Percentiles rank a stretch among this genome's conserved stretches.
phyloP scores from a whole-genome alignment of 1,284 basidiomycete species.

The Ustilago trichophora region DNA sequence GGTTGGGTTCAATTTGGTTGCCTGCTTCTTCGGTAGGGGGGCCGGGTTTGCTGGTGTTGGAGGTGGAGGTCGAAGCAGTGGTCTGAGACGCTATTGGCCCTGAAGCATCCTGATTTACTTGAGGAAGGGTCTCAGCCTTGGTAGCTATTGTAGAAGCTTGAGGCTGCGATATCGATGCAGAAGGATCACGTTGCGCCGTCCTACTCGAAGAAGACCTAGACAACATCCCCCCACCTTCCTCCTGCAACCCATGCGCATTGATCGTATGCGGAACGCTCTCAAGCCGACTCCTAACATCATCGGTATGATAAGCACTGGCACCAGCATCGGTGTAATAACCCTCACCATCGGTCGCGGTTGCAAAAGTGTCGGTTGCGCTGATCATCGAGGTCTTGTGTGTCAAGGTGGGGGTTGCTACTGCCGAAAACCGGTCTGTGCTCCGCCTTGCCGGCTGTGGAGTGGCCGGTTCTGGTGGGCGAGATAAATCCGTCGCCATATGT shows the following conservation, averaged over 20 bases:
- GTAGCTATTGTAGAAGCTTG: neutral
- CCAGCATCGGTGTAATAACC: constrained; percentile 38
- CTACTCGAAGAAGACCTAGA: constrained; percentile 12
- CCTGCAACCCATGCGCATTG: constrained; percentile 3
- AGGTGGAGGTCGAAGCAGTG: neutral
- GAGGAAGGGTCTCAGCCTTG: neutral
- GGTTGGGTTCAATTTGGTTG: constrained; percentile 16
- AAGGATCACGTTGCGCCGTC: constrained; percentile 4
- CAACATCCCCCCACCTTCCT: neutral
- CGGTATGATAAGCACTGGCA: constrained; percentile 12
- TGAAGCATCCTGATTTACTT: neutral
- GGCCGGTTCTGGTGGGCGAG: neutral
- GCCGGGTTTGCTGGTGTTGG: constrained; percentile 1
- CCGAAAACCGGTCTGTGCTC: constrained; percentile 7
- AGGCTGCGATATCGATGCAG: neutral
- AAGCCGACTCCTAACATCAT: constrained; percentile 8
- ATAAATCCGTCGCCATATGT: too few relatives aligned
- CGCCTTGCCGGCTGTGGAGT: neutral
- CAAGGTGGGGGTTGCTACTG: constrained; percentile 18
- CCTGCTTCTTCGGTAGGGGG: constrained; percentile 18
- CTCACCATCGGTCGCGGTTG: constrained; percentile 30
- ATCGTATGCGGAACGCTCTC: constrained; percentile 11
- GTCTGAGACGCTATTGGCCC: neutral
- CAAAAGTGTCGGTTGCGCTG: constrained; percentile 33
- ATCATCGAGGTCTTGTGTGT: constrained; percentile 31